phyloP scores from a whole-genome alignment of 2,329 filamentous ascomycete genomes.

The Fusarium sacchari region DNA sequence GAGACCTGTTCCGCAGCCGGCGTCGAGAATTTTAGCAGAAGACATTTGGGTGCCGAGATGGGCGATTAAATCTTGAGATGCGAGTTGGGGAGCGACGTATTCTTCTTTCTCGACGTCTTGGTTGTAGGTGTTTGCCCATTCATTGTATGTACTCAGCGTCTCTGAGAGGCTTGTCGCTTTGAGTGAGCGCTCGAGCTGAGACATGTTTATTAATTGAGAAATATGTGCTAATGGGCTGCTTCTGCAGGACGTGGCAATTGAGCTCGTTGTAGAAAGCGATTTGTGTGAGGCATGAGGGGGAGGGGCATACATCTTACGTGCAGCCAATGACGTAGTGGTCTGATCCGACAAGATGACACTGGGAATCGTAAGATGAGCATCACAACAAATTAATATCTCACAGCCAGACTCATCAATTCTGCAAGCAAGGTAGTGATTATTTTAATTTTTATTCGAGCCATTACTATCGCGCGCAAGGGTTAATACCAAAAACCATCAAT shows the following conservation, averaged over 20 bases:
- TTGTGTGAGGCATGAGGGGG: not conserved
- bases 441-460: not conserved
- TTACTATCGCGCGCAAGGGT: not conserved
- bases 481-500: not conserved
- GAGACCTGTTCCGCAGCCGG: slow-evolving; percentile 63
- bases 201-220: not conserved
- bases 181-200: slow-evolving; percentile 11
- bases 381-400: not conserved
- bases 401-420: not conserved
- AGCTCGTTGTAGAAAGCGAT: fast-evolving
- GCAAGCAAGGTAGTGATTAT: fast-evolving
- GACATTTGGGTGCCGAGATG: slow-evolving; percentile 16
- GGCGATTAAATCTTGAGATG: slow-evolving; percentile 45
- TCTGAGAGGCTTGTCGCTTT: slow-evolving; percentile 12
- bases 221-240: fast-evolving
- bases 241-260: too few species aligned
- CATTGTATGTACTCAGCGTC: slow-evolving; percentile 31
- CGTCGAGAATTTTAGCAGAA: slow-evolving; percentile 53
- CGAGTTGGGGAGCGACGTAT: slow-evolving; percentile 52
- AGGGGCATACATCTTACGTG: fast-evolving
- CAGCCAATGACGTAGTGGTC: not conserved
- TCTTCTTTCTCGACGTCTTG: slow-evolving; percentile 46
- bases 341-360: not conserved
- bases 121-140: slow-evolving; percentile 45
- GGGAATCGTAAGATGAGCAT: not conserved